Conservation (phyloP, 176 grass and related monocot species). For the Saccharum officinarum region DNA sequence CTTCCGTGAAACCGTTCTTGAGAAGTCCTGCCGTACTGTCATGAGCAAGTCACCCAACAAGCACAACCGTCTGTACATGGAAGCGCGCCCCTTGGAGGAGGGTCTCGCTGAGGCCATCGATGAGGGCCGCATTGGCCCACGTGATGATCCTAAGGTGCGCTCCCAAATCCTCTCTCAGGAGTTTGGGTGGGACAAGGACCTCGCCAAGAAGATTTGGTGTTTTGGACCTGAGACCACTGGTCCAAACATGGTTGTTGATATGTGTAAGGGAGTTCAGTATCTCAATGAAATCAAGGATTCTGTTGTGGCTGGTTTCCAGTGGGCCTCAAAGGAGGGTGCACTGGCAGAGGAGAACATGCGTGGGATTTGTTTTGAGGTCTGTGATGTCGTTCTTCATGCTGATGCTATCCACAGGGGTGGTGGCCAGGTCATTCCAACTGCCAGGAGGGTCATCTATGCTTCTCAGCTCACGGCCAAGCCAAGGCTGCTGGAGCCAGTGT, state of each 20-base stretch:
- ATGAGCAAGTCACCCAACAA: slow-evolving; percentile 89
- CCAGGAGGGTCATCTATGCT: slow-evolving; percentile 68
- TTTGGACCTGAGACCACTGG: slow-evolving; percentile 83
- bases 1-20: slow-evolving; percentile 84
- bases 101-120: slow-evolving; percentile 74
- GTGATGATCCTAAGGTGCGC: slow-evolving; percentile 75
- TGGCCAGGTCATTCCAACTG: slow-evolving; percentile 71
- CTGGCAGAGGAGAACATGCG: slow-evolving; percentile 78
- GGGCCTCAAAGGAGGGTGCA: slow-evolving; percentile 76
- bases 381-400: slow-evolving; percentile 73
- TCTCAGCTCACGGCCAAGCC: slow-evolving; percentile 71
- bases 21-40: slow-evolving; percentile 70
- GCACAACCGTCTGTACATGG: slow-evolving; percentile 81
- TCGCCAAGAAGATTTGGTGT: slow-evolving; percentile 92
- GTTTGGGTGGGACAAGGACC: slow-evolving; percentile 85
- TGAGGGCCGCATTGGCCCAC: slow-evolving; percentile 65
- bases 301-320: slow-evolving; percentile 75
- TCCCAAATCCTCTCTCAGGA: slow-evolving; percentile 76
- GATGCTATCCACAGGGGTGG: slow-evolving; percentile 80
- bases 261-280: slow-evolving; percentile 88
- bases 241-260: slow-evolving; percentile 77
- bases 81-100: slow-evolving; percentile 64
- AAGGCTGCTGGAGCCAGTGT: slow-evolving; percentile 74
- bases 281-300: slow-evolving; percentile 86
- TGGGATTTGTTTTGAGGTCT: slow-evolving; percentile 77